Conservation (phyloP, 1,284 basidiomycete species). For the Trichosporon faecale region DNA sequence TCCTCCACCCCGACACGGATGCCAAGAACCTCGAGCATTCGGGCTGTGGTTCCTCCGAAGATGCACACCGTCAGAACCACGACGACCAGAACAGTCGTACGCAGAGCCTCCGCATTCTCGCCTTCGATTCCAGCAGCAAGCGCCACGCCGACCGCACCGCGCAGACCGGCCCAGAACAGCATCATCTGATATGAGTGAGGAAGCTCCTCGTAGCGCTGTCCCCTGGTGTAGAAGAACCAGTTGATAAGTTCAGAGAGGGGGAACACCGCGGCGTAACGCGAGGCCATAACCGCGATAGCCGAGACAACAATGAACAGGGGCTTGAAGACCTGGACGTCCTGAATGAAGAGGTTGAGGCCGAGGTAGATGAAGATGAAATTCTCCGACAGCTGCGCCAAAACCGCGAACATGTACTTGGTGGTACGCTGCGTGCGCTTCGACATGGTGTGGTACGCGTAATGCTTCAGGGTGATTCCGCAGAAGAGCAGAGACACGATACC, state of each 20-base stretch:
- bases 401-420: constrained; percentile 92
- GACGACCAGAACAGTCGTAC: constrained; percentile 91
- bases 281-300: constrained; percentile 81
- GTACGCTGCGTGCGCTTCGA: constrained; percentile 88
- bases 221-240: constrained; percentile 75
- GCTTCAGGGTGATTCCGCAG: constrained; percentile 98
- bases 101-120: constrained; percentile 80
- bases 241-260: constrained; percentile 96
- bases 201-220: constrained; percentile 78
- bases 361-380: constrained; percentile 99
- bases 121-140: constrained; percentile 93
- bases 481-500: constrained; percentile 97
- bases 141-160: constrained; percentile 95
- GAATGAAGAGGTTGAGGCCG: constrained; percentile 90
- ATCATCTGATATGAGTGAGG: constrained; percentile 97
- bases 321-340: constrained; percentile 85
- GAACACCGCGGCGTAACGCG: constrained; percentile 94
- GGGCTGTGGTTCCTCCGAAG: constrained; percentile 92
- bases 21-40: constrained; percentile 97
- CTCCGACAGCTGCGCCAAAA: constrained; percentile 88
- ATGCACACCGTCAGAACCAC: constrained; percentile 93
- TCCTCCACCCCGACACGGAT: constrained; percentile 95
- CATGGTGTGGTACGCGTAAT: constrained; percentile 99
- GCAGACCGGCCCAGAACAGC: constrained; percentile 97
- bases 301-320: constrained; percentile 91